Conservation (phyloP, 441 rosid species). For the Adansonia gregorii region DNA sequence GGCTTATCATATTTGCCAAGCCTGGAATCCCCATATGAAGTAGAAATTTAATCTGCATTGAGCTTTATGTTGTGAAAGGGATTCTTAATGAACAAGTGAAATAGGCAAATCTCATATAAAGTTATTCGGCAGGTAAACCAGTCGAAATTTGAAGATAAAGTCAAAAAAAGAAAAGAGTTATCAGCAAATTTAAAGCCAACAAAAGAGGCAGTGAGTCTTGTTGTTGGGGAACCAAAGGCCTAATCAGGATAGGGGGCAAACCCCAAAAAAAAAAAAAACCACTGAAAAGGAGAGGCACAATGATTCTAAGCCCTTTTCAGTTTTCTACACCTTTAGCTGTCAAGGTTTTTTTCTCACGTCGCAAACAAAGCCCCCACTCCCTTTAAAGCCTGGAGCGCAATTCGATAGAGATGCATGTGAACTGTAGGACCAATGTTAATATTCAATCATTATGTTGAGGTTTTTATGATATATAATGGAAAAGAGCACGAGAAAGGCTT, state of each 20-base stretch:
- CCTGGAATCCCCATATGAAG: not conserved
- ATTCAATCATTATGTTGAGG: not conserved
- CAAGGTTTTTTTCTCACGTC: constrained; percentile 4
- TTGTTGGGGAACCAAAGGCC: not conserved
- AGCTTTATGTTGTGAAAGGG: not conserved
- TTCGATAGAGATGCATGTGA: constrained; percentile 11
- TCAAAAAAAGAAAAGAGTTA: not conserved
- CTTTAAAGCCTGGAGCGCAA: constrained; percentile 24
- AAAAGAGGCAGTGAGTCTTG: not conserved
- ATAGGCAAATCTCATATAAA: not conserved
- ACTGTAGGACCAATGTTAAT: constrained; percentile 30
- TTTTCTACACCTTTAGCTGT: constrained; percentile 22
- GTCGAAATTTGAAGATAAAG: not conserved
- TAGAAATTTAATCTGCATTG: not conserved
- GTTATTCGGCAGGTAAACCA: not conserved
- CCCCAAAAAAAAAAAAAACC: not conserved
- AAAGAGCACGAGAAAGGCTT: not conserved
- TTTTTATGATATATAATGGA: not conserved
- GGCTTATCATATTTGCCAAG: not conserved
- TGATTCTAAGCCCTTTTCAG: not conserved
- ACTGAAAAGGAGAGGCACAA: constrained; percentile 23
- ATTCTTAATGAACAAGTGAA: not conserved
- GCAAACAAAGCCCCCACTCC: constrained; percentile 32
- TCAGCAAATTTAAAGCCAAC: not conserved
- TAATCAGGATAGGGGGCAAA: not conserved